Conservation (phyloP, 2,329 filamentous ascomycete genomes). For the Fusarium anthophilum region DNA sequence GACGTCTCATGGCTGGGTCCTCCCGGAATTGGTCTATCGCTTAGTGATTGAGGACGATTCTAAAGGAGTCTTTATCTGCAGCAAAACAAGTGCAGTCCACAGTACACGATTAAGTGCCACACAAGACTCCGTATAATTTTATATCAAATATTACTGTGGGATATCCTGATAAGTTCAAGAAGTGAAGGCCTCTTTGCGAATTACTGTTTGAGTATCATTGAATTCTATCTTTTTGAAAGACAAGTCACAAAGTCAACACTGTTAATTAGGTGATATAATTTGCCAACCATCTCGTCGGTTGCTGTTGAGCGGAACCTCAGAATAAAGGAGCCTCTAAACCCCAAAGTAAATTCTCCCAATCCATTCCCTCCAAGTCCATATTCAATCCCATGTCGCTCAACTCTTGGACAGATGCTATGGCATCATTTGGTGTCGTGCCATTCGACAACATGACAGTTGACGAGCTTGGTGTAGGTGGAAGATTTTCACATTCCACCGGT, state of each 20-base stretch:
- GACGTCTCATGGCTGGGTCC: not conserved
- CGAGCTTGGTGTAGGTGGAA: slow-evolving; percentile 47
- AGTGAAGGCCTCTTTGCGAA: not conserved
- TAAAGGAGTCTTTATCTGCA: slow-evolving; percentile 15
- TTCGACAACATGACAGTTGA: slow-evolving; percentile 22
- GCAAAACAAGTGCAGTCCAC: slow-evolving; percentile 9
- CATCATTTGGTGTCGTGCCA: slow-evolving; percentile 15
- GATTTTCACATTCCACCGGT: not conserved
- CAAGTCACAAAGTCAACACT: not conserved
- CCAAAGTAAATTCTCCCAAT: slow-evolving; percentile 50
- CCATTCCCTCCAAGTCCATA: slow-evolving; percentile 48
- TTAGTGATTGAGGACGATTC: not conserved
- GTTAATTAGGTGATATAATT: not conserved
- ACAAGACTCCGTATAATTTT: not conserved
- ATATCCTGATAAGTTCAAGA: not conserved
- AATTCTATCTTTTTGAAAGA: not conserved
- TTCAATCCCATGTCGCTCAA: slow-evolving; percentile 42
- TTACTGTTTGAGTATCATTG: not conserved
- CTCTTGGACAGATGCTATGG: slow-evolving; percentile 35
- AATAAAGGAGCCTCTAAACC: slow-evolving; percentile 48
- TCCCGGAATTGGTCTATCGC: not conserved
- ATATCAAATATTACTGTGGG: not conserved
- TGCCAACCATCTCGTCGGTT: not conserved
- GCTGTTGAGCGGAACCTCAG: slow-evolving; percentile 11
- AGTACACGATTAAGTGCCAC: not conserved